A percentile compares a stretch with the other conserved stretches of the same genome.
Conservation (phyloP, 176 grass and related monocot genomes). For the Chloris gayana region DNA sequence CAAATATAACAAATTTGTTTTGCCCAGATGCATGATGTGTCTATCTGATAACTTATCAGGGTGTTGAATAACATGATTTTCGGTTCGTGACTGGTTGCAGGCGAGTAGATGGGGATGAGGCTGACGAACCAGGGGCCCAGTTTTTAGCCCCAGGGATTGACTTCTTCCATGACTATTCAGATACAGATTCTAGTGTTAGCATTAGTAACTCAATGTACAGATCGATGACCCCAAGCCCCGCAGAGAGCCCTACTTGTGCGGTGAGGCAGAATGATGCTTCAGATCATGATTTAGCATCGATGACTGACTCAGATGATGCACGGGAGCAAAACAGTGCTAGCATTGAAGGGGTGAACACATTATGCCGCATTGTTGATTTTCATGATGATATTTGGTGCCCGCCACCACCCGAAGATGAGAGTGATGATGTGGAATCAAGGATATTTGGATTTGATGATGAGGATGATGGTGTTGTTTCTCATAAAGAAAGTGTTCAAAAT, state of each 20-base stretch:
- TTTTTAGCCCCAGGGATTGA: constrained; percentile 53
- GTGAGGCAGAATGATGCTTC: constrained; percentile 48
- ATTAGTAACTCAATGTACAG: constrained; percentile 52
- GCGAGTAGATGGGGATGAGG: constrained; percentile 52
- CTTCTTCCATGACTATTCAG: constrained; percentile 68
- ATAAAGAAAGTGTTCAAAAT: constrained; percentile 46
- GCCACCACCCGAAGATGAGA: constrained; percentile 60
- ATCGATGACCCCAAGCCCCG: constrained; percentile 59
- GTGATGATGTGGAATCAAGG: constrained; percentile 59
- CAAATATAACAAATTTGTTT: constrained; percentile 9
- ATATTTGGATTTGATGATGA: constrained; percentile 68
- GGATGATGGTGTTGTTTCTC: constrained; percentile 33
- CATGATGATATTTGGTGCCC: constrained; percentile 56
- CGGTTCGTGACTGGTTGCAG: constrained; percentile 42
- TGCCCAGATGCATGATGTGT: neutral
- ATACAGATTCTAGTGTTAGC: constrained; percentile 78
- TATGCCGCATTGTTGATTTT: constrained; percentile 48
- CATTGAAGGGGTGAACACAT: constrained; percentile 10
- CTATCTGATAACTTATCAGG: neutral
- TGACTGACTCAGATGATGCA: constrained; percentile 40
- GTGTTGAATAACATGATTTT: constrained; percentile 11
- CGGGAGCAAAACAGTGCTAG: constrained; percentile 6
- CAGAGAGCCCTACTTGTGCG: constrained; percentile 55
- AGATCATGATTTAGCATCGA: constrained; percentile 18
- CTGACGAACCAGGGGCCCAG: constrained; percentile 49